Evolutionary conservation across 108 stramenopile species (phyloP).

Genomic region (Cyclotella atomus): DNA sequence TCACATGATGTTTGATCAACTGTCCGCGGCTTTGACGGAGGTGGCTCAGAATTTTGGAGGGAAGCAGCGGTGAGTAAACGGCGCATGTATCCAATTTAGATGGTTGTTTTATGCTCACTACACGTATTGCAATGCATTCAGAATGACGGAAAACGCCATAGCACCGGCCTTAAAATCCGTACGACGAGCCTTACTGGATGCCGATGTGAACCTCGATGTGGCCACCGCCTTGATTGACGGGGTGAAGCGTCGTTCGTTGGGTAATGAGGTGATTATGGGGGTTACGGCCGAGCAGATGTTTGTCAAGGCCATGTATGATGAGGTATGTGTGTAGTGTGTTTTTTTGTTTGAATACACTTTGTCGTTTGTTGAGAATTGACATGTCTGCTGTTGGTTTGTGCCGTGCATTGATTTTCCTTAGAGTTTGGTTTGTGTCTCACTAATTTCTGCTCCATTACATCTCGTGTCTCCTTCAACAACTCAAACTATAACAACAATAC

Average conservation of each 20-base stretch:
- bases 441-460: too few relatives aligned
- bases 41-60: conserved; percentile 74
- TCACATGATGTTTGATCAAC: conserved; percentile 91
- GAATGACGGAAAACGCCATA: conserved; percentile 84
- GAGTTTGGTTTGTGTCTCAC: too few relatives aligned
- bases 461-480: too few relatives aligned
- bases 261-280: conserved; percentile 80
- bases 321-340: conserved; percentile 23
- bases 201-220: conserved; percentile 91
- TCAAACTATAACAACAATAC: too few relatives aligned
- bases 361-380: neutral
- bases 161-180: conserved; percentile 84
- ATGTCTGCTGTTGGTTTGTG: neutral
- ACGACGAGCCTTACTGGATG: conserved; percentile 87
- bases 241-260: conserved; percentile 86
- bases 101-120: neutral
- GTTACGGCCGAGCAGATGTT: conserved; percentile 95
- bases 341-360: too few relatives aligned
- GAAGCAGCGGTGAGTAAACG: conserved; percentile 60
- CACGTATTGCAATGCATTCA: neutral
- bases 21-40: conserved; percentile 71
- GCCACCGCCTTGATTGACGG: conserved; percentile 90
- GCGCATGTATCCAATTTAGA: too few relatives aligned
- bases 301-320: conserved; percentile 96
- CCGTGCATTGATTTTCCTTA: too few relatives aligned